Base-by-base conservation (phyloP, 2,329 filamentous ascomycete genomes). In the Westerdykella sp. region DNA sequence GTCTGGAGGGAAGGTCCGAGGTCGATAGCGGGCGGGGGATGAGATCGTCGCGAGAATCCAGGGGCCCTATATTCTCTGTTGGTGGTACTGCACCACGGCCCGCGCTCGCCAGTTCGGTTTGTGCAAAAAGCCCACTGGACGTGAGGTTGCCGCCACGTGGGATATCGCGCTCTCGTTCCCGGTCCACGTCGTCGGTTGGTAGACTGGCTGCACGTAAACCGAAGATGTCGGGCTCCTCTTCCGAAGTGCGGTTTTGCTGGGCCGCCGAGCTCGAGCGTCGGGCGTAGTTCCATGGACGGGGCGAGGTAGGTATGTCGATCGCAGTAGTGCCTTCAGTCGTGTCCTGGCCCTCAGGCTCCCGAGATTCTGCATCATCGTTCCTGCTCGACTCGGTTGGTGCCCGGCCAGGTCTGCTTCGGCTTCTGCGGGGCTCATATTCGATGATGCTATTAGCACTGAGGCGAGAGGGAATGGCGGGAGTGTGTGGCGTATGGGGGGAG, bases 381-480 rank as follows among this genome's bases (percentile, higher is more conserved):
- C 25, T 9, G 25, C 11, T 28, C 25, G 7, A 7, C 39, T 57
- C 50, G 58, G 56, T 49, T 50, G 61, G 46, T 57, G 62, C 51
- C 53, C 61, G 42, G 63, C 69, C 44, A 38, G 55, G 43, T n/a
- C 55, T 47, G 34, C 54, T 59, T 16, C 61, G 57, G 41, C 60
- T 65, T 31, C 60, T 56, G 18, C 47, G 59, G 13, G 59, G 56
- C 40, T 71, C 67, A 57, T 88, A 85, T 51, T 87, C 84, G 35
- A 82, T 81, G 47, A 93, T 87, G 40, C 87, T 93, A 59, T 94
- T 90, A 49, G 93, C 88, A 60, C 88, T 95, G 16, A 98, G 72
- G n/a, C 93, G 80, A 6, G 90, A 96, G 15, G 91, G 91, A 22
- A 97, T 88, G 10, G 90, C 89, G 4, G 93, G 93, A 0, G 89